Evolutionary conservation across 352 stramenopile genomes (phyloP).

Genomic region (Phytopythium oedochilum): DNA sequence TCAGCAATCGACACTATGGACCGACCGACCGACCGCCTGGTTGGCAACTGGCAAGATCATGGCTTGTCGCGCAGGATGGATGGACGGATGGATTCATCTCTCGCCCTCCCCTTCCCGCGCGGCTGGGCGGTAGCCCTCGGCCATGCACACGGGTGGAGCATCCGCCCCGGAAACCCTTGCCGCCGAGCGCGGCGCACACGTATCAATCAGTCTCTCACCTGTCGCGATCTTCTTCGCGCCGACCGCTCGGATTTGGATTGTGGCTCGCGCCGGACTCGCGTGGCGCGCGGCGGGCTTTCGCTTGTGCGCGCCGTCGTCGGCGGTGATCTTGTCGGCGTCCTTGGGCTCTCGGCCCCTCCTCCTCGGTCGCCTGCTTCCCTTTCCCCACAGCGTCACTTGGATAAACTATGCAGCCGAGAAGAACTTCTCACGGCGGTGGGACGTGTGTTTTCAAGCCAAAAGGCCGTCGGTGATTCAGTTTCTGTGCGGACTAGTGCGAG

Average conservation of each 20-base stretch:
- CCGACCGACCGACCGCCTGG: background rate
- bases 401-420: background rate
- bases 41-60: no score
- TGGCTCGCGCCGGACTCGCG: background rate
- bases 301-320: background rate
- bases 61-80: constrained; percentile 4
- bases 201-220: background rate
- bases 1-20: no score
- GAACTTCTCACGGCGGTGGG: background rate
- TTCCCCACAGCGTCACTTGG: background rate
- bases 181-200: no score
- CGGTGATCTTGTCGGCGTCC: constrained; percentile 6
- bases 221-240: background rate
- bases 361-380: background rate
- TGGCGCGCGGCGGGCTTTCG: background rate
- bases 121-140: background rate
- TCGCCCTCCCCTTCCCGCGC: constrained; percentile 3
- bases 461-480: constrained; percentile 15
- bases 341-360: background rate
- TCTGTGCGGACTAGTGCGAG: constrained; percentile 7
- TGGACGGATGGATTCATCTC: constrained; percentile 5
- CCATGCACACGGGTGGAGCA: background rate
- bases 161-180: background rate
- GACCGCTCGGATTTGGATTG: background rate
- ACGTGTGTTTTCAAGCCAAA: constrained; percentile 6